A percentile compares a stretch with the other conserved stretches of the same genome.
phyloP scores from a whole-genome alignment of 73 alveolate species.

The Durusdinium trenchii region DNA sequence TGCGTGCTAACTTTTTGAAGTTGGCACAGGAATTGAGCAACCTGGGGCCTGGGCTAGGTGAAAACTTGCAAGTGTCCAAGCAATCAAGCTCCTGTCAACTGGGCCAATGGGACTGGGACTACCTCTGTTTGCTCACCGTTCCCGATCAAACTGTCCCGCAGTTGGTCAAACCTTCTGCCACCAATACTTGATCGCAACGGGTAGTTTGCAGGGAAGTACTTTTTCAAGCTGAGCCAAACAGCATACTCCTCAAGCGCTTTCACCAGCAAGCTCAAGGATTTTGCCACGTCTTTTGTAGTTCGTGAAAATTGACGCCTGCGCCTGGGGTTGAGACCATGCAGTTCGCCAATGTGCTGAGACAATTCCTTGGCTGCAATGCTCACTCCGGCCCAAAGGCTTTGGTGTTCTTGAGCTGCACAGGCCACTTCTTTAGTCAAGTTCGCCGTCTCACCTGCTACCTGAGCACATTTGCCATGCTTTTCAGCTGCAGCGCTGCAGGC shows the following conservation, averaged over 20 bases:
- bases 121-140: conserved; percentile 3
- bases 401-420: not conserved
- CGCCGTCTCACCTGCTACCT: not conserved
- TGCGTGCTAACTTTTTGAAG: not conserved
- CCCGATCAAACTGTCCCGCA: conserved; percentile 6
- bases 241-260: conserved; percentile 1
- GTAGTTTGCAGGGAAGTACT: conserved; percentile 20
- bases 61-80: not conserved
- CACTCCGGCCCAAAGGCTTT: conserved; percentile 12
- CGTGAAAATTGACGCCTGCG: not conserved
- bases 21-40: conserved; percentile 14
- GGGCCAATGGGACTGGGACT: not conserved
- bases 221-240: conserved; percentile 6
- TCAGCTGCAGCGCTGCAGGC: not conserved
- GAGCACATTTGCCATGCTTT: conserved; percentile 10
- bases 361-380: not conserved
- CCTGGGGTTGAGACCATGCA: not conserved
- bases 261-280: not conserved
- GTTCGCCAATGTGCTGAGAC: not conserved
- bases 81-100: not conserved
- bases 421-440: not conserved
- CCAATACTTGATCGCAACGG: not conserved
- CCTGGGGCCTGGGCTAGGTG: not conserved
- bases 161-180: not conserved
- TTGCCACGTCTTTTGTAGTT: not conserved